Evolutionary conservation across 2,329 filamentous ascomycete species (phyloP).

Genomic region (Curvularia eragrostidis): DNA sequence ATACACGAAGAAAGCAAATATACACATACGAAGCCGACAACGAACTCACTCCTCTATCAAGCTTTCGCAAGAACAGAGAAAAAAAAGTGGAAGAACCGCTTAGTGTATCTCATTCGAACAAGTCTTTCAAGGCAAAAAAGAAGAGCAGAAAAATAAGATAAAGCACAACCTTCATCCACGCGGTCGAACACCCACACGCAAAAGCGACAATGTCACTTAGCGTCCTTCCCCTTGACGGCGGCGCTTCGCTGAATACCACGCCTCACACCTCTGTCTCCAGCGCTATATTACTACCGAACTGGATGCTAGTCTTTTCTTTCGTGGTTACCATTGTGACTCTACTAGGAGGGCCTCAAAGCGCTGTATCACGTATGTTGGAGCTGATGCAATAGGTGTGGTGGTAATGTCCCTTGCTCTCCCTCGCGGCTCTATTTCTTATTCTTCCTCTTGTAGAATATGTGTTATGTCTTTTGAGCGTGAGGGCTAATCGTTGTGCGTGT

Average conservation of each 20-base stretch:
- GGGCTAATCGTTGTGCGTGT: background rate
- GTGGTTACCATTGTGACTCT: background rate
- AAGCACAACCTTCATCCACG: background rate
- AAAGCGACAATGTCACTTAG: background rate
- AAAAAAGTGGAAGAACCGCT: background rate
- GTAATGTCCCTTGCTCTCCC: too few relatives aligned
- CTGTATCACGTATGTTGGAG: background rate
- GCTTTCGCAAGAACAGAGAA: background rate
- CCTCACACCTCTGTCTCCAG: background rate
- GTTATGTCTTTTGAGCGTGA: background rate
- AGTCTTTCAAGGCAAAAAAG: background rate
- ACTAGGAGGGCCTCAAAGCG: background rate
- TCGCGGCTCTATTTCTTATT: background rate
- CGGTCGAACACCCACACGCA: too few relatives aligned
- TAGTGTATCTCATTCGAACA: too few relatives aligned
- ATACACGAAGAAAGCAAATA: too few relatives aligned
- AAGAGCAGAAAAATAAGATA: background rate
- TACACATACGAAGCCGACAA: background rate
- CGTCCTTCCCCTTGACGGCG: background rate
- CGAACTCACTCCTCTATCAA: background rate
- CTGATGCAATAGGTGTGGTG: background rate
- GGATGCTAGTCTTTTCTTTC: background rate
- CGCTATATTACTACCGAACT: background rate
- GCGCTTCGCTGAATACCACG: background rate
- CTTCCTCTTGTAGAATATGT: background rate